Percentiles rank a stretch among this genome's conserved stretches.
These are phyloP conservation scores for Aureobasidium sp. DNA, from an alignment of 2,329 filamentous ascomycete genomes.

Conservation along the genomic window DNA sequence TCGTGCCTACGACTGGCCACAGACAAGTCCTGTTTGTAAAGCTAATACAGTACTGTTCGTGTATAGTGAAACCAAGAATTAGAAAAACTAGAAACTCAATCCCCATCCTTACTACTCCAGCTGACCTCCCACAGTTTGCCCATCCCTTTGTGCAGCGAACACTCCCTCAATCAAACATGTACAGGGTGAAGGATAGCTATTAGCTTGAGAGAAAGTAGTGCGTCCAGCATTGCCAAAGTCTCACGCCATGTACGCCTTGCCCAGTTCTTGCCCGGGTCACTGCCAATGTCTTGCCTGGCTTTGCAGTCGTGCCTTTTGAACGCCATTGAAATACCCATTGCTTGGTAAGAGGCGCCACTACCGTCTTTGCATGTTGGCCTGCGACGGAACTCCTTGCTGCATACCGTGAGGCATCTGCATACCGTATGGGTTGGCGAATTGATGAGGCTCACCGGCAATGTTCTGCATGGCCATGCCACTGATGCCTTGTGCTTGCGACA, in stretches of 20 bases:
- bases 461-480: slow-evolving; percentile 44
- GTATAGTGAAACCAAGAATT: background rate
- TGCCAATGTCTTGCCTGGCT: background rate
- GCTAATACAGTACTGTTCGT: slow-evolving; percentile 1
- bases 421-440: slow-evolving; percentile 42
- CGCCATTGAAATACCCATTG: slow-evolving; percentile 6
- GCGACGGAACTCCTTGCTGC: slow-evolving; percentile 27
- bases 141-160: slow-evolving; percentile 11
- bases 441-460: slow-evolving; percentile 39
- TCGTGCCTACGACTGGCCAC: no score
- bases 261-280: background rate
- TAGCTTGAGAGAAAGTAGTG: background rate
- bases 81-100: slow-evolving; percentile 1
- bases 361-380: slow-evolving; percentile 31
- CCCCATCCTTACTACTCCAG: background rate
- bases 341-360: slow-evolving; percentile 16
- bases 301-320: slow-evolving; percentile 15
- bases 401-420: slow-evolving; percentile 36
- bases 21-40: no score
- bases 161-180: slow-evolving; percentile 6
- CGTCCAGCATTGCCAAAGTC: background rate
- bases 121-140: slow-evolving; percentile 1
- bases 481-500: slow-evolving; percentile 79
- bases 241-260: slow-evolving; percentile 4
- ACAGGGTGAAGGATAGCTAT: slow-evolving; percentile 3